Evolutionary conservation across 2,329 filamentous ascomycete species (phyloP).

Genomic region (Teratosphaeria pseudoeucalypti): DNA sequence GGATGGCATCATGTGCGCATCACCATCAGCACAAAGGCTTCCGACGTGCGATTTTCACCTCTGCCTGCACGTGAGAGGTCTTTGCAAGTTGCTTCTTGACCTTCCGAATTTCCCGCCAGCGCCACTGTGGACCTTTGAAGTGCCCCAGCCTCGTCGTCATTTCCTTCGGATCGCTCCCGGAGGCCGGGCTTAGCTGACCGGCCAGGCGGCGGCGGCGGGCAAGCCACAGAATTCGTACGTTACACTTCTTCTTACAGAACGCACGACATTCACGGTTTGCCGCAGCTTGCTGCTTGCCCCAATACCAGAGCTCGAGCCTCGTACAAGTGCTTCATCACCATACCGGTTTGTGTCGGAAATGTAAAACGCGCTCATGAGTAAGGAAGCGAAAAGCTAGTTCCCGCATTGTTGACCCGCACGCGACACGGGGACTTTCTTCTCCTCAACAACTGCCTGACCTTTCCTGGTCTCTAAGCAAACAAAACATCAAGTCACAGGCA

Average conservation of each 20-base stretch:
- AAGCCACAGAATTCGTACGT: not conserved
- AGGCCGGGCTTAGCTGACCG: too few relatives aligned
- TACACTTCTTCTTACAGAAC: not conserved
- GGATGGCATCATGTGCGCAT: not conserved
- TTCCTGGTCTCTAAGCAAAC: not conserved
- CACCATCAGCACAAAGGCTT: not conserved
- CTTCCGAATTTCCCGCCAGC: not conserved
- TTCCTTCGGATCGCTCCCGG: not conserved
- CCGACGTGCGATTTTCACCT: not conserved
- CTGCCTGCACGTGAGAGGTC: not conserved
- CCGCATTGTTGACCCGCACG: too few relatives aligned
- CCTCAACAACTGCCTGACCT: not conserved
- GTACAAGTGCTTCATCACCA: not conserved
- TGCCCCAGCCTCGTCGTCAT: not conserved
- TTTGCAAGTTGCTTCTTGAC: not conserved
- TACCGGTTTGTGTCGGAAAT: not conserved
- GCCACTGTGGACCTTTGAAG: not conserved
- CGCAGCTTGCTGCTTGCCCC: not conserved
- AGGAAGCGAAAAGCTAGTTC: too few relatives aligned
- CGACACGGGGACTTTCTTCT: not conserved
- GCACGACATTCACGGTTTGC: not conserved
- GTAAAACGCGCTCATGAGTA: too few relatives aligned
- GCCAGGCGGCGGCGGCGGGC: too few relatives aligned
- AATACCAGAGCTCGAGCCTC: not conserved
- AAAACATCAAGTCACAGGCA: not conserved